phyloP scores from a whole-genome alignment of 805 yeast species.

The Blastobotrys muscicola region DNA sequence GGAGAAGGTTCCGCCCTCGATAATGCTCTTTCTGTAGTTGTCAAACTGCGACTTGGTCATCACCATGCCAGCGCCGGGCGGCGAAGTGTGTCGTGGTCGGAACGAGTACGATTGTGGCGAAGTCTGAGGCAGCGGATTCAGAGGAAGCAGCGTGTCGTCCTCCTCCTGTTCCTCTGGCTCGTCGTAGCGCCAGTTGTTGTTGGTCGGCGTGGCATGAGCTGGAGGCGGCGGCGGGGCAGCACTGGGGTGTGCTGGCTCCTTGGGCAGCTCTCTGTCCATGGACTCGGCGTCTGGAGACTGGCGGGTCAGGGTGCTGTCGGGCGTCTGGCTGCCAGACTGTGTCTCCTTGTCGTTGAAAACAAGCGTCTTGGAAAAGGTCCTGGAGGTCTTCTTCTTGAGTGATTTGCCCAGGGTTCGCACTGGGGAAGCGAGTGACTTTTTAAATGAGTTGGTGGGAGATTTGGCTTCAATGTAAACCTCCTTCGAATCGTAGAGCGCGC shows the following conservation, averaged over 20 bases:
- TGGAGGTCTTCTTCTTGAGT: slow-evolving; percentile 11
- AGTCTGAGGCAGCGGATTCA: slow-evolving; percentile 6
- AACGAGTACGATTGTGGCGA: slow-evolving; percentile 7
- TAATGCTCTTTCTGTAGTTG: slow-evolving; percentile 14
- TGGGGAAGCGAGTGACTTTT: slow-evolving; percentile 3
- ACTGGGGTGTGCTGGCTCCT: not conserved
- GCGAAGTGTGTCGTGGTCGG: slow-evolving; percentile 3
- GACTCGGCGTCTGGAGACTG: not conserved
- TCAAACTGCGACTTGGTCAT: slow-evolving; percentile 26
- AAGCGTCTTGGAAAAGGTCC: slow-evolving; percentile 15
- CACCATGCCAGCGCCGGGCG: slow-evolving; percentile 6
- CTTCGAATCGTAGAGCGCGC: too few species aligned
- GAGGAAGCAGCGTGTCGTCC: slow-evolving; percentile 14
- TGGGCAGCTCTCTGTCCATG: not conserved
- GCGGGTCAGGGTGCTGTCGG: not conserved
- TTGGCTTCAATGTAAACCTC: not conserved
- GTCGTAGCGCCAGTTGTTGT: not conserved
- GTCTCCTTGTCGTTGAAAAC: slow-evolving; percentile 9
- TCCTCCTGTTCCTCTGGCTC: slow-evolving; percentile 12
- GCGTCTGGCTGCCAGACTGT: not conserved
- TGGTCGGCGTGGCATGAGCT: not conserved
- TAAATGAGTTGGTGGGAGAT: not conserved
- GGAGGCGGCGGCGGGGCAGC: not conserved
- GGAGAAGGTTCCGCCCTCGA: slow-evolving; percentile 4
- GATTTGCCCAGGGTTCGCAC: slow-evolving; percentile 4